phyloP scores from a whole-genome alignment of 345 rosid species.

The Aquilaria sinensis region DNA sequence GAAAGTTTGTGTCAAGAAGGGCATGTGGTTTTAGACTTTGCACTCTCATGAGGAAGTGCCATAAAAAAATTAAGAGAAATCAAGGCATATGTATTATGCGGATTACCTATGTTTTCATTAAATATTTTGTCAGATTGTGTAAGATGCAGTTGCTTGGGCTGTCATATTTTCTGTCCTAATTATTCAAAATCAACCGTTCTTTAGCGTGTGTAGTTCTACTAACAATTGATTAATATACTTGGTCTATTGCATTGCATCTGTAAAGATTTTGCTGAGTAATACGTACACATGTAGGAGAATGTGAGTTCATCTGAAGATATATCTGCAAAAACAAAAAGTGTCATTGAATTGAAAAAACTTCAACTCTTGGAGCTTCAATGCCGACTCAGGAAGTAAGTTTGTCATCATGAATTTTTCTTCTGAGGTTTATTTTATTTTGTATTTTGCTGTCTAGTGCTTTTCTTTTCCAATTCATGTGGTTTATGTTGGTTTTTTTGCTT shows the following conservation, averaged over 20 bases:
- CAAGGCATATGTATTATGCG: too few relatives aligned
- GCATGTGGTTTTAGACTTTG: too few relatives aligned
- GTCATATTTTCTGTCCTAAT: too few relatives aligned
- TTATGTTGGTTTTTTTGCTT: constrained; percentile 8
- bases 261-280: neutral
- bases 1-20: too few relatives aligned
- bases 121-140: too few relatives aligned
- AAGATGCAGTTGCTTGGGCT: too few relatives aligned
- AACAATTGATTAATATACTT: constrained; percentile 1
- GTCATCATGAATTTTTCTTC: constrained; percentile 1
- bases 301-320: constrained; percentile 82
- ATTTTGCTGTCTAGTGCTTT: constrained; percentile 1
- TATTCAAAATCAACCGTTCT: neutral
- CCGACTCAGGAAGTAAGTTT: constrained; percentile 66
- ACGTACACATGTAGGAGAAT: constrained; percentile 39
- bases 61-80: too few relatives aligned
- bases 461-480: constrained; percentile 1
- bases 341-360: constrained; percentile 87
- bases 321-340: constrained; percentile 83
- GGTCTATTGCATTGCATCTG: constrained; percentile 3
- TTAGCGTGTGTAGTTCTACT: too few relatives aligned
- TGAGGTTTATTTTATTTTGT: constrained; percentile 1
- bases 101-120: too few relatives aligned
- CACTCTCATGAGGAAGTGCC: too few relatives aligned
- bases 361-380: constrained; percentile 74